These are phyloP conservation scores for Kernera saxatilis DNA, from an alignment of 345 rosid species.

Conservation along the genomic window DNA sequence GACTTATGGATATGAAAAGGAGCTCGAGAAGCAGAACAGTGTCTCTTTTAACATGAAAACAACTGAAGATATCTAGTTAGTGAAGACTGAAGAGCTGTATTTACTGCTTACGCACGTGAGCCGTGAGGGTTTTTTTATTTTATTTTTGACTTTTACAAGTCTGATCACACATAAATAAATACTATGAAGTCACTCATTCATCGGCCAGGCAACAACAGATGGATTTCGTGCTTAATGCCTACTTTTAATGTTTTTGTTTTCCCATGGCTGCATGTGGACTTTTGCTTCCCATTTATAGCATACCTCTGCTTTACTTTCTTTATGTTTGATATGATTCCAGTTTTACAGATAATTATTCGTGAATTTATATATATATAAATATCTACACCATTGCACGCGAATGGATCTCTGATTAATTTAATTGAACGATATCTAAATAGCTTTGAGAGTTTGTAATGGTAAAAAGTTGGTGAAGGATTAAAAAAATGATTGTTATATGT, in stretches of 20 bases:
- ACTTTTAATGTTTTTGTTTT: constrained; percentile 20
- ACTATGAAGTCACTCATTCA: constrained; percentile 8
- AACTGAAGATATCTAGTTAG: constrained; percentile 14
- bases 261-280: constrained; percentile 39
- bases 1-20: not conserved
- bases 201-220: constrained; percentile 20
- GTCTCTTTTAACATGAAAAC: constrained; percentile 20
- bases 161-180: not conserved
- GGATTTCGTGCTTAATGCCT: constrained; percentile 29
- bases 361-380: not conserved
- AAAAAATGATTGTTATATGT: not conserved
- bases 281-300: constrained; percentile 38
- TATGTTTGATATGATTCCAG: not conserved
- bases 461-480: constrained; percentile 19
- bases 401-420: not conserved
- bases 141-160: constrained; percentile 19
- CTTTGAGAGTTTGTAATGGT: constrained; percentile 2
- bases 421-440: not conserved
- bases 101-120: constrained; percentile 61
- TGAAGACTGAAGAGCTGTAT: constrained; percentile 29
- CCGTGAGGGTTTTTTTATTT: constrained; percentile 44
- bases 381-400: not conserved
- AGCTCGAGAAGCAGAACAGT: not conserved
- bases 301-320: not conserved
- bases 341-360: not conserved